phyloP scores from a whole-genome alignment of 2,329 filamentous ascomycete species.

The Trichoderma harzianum region DNA sequence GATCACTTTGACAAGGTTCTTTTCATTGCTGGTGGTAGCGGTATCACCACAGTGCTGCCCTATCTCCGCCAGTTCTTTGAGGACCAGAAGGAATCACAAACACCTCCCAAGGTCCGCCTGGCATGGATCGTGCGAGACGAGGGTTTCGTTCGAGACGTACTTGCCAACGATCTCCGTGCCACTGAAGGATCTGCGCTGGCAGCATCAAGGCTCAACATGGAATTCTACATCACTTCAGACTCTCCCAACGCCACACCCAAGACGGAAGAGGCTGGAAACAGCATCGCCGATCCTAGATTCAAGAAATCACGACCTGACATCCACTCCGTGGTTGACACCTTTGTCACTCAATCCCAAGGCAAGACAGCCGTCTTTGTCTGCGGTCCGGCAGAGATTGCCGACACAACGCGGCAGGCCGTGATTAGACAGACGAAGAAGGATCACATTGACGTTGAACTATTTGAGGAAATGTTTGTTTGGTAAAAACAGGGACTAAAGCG shows the following conservation, averaged over 20 bases:
- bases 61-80: conserved; percentile 29
- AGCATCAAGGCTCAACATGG: conserved; percentile 23
- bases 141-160: conserved; percentile 29
- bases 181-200: conserved; percentile 21
- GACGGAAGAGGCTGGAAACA: conserved; percentile 6
- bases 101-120: conserved; percentile 26
- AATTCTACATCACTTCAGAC: conserved; percentile 30
- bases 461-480: conserved; percentile 20
- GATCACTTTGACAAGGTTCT: conserved; percentile 31
- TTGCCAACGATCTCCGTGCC: conserved; percentile 27
- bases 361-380: conserved; percentile 36
- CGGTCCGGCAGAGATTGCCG: conserved; percentile 36
- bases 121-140: conserved; percentile 34
- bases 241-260: not conserved
- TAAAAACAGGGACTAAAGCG: not conserved
- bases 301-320: conserved; percentile 28
- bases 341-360: conserved; percentile 21
- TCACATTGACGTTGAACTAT: conserved; percentile 15
- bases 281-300: conserved; percentile 13
- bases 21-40: conserved; percentile 38
- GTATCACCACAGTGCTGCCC: conserved; percentile 35
- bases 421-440: conserved; percentile 11
- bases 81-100: conserved; percentile 10
- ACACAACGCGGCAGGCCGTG: conserved; percentile 33
- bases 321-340: conserved; percentile 28